A percentile compares a stretch with the other conserved stretches of the same genome.
Evolutionary conservation across 371 early-diverging fungal genomes (phyloP).

Genomic region (Haplosporangium sp.): DNA sequence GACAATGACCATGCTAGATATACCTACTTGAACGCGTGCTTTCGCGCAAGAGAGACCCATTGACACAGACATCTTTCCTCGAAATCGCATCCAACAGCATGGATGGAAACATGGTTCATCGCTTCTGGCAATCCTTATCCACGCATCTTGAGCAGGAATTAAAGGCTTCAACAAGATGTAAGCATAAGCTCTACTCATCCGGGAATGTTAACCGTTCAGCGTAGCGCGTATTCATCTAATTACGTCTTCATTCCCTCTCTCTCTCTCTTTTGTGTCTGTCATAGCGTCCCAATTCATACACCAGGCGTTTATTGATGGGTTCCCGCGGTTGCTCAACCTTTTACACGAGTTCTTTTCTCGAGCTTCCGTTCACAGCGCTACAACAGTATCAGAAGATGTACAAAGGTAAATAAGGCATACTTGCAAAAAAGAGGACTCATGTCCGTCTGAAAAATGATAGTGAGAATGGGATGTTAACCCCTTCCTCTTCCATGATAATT

Average conservation of each 20-base stretch:
- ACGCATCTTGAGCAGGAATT: constrained; percentile 60
- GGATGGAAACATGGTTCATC: constrained; percentile 60
- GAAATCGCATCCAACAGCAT: constrained; percentile 58
- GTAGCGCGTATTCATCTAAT: background rate
- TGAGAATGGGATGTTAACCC: too few species aligned
- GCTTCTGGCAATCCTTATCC: constrained; percentile 61
- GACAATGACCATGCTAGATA: constrained; percentile 54
- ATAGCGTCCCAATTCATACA: constrained; percentile 73
- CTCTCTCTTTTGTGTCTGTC: background rate
- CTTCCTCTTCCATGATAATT: constrained; percentile 3
- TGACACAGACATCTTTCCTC: constrained; percentile 72
- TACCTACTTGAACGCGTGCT: constrained; percentile 80
- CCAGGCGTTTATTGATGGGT: constrained; percentile 79
- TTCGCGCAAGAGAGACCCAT: constrained; percentile 74
- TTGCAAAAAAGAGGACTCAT: background rate
- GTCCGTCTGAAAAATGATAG: background rate
- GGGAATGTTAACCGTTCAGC: too few species aligned
- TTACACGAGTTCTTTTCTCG: constrained; percentile 82
- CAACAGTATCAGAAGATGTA: constrained; percentile 60
- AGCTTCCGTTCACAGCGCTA: constrained; percentile 71
- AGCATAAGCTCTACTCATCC: background rate
- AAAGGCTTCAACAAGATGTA: constrained; percentile 45
- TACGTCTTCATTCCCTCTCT: background rate
- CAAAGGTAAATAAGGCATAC: constrained; percentile 58
- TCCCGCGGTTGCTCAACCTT: constrained; percentile 78